phyloP scores from a whole-genome alignment of 352 stramenopile species.

The Phytophthora aleatoria region DNA sequence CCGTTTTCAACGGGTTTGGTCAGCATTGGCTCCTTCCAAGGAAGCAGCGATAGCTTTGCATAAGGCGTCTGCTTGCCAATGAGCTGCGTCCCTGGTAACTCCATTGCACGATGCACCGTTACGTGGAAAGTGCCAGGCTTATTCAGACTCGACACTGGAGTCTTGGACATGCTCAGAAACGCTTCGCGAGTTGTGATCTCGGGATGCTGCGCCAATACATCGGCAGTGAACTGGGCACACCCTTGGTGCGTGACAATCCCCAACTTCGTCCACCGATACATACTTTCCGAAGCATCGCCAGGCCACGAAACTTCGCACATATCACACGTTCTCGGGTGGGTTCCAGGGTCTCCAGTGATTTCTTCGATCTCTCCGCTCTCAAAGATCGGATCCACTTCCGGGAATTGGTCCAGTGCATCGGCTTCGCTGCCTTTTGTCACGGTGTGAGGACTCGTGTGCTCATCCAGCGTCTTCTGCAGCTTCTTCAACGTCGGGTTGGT shows the following conservation, averaged over 20 bases:
- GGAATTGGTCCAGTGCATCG: constrained; percentile 58
- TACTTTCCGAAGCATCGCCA: constrained; percentile 56
- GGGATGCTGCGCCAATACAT: constrained; percentile 63
- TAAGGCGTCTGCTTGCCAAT: constrained; percentile 75
- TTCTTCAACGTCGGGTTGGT: constrained; percentile 73
- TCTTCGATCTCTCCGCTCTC: constrained; percentile 63
- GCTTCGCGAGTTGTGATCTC: constrained; percentile 61
- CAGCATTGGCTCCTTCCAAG: constrained; percentile 86
- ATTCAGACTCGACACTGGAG: constrained; percentile 59
- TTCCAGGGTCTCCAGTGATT: constrained; percentile 30
- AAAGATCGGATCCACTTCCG: constrained; percentile 76
- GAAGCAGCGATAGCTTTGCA: constrained; percentile 73
- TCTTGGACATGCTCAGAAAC: constrained; percentile 51
- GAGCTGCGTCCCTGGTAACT: constrained; percentile 67
- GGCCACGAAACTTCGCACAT: constrained; percentile 87
- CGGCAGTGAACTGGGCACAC: constrained; percentile 75
- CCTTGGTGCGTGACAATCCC: constrained; percentile 73
- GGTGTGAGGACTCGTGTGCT: constrained; percentile 46
- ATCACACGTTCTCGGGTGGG: constrained; percentile 54
- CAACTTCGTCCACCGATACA: constrained; percentile 58
- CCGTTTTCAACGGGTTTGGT: constrained; percentile 79
- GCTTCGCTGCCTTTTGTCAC: constrained; percentile 37
- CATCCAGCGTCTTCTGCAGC: constrained; percentile 76
- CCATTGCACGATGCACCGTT: constrained; percentile 73
- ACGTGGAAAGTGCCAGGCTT: constrained; percentile 77